These are phyloP conservation scores for Amborella trichopoda DNA, from an alignment of 164 flowering plant genomes.

Conservation along the genomic window DNA sequence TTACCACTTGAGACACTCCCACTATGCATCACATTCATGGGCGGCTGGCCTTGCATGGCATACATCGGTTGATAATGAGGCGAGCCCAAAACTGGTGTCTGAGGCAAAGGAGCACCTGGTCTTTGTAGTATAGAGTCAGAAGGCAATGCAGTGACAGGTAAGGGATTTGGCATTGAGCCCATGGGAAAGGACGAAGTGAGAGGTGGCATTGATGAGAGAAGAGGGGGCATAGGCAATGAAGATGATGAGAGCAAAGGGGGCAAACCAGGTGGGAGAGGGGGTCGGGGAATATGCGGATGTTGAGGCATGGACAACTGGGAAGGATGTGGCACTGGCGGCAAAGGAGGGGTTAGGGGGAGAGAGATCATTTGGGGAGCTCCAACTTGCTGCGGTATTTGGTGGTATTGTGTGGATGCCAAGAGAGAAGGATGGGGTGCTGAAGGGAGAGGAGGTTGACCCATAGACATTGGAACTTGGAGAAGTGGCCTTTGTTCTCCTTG, in stretches of 20 bases:
- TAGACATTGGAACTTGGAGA: slow-evolving; percentile 37
- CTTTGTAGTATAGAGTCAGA: background rate
- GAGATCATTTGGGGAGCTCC: slow-evolving; percentile 56
- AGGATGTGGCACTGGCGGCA: slow-evolving; percentile 70
- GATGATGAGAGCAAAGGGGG: slow-evolving; percentile 31
- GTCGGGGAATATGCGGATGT: slow-evolving; percentile 74
- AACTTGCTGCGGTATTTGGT: slow-evolving; percentile 57
- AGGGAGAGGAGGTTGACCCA: slow-evolving; percentile 89
- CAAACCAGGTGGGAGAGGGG: slow-evolving; percentile 49
- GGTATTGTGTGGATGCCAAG: slow-evolving; percentile 53
- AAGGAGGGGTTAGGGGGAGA: slow-evolving; percentile 44
- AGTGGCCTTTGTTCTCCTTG: slow-evolving; percentile 78
- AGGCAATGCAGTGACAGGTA: slow-evolving; percentile 22
- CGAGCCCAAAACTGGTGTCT: too few species aligned
- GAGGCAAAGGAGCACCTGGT: too few species aligned
- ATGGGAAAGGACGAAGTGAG: background rate
- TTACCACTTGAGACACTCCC: slow-evolving; percentile 34
- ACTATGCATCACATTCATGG: too few species aligned
- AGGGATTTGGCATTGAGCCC: slow-evolving; percentile 18
- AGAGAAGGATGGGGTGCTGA: slow-evolving; percentile 96
- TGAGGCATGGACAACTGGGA: slow-evolving; percentile 50
- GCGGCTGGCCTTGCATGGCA: slow-evolving; percentile 20
- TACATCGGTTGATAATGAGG: background rate
- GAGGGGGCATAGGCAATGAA: slow-evolving; percentile 33
- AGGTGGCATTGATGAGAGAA: background rate